These are phyloP conservation scores for Daedalea quercina DNA, from an alignment of 768 basidiomycete species.

Conservation along the genomic window DNA sequence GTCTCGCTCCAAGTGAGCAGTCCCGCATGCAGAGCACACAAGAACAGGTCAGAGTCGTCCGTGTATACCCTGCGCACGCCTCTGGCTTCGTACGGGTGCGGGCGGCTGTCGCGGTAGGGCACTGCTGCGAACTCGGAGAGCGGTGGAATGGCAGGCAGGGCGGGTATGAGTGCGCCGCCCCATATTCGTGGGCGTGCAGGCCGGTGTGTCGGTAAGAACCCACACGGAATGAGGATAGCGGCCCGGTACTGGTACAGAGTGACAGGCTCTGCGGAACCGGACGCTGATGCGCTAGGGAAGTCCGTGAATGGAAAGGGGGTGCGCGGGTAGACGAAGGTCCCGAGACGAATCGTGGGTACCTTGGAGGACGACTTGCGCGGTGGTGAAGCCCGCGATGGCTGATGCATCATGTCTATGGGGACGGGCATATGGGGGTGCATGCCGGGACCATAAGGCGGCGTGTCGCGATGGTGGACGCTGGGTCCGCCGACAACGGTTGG, in stretches of 20 bases:
- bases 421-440: not conserved
- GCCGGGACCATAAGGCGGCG: constrained; percentile 6
- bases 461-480: constrained; percentile 6
- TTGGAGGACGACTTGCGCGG: constrained; percentile 11
- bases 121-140: constrained; percentile 1
- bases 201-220: constrained; percentile 48
- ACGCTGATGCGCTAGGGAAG: constrained; percentile 13
- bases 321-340: constrained; percentile 51
- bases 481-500: not conserved
- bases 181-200: constrained; percentile 55
- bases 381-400: constrained; percentile 9
- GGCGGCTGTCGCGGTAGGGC: constrained; percentile 13
- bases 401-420: constrained; percentile 1
- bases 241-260: constrained; percentile 26
- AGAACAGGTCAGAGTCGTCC: constrained; percentile 68
- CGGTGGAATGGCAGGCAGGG: constrained; percentile 25
- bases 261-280: constrained; percentile 1
- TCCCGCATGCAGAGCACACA: constrained; percentile 66
- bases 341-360: constrained; percentile 31
- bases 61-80: constrained; percentile 59
- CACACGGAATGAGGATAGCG: constrained; percentile 53
- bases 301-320: constrained; percentile 48
- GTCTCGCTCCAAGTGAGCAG: constrained; percentile 37
- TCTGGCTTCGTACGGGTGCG: constrained; percentile 17
- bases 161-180: constrained; percentile 54